phyloP scores from a whole-genome alignment of 2,329 filamentous ascomycete species.

The Hypoxylon sp. region DNA sequence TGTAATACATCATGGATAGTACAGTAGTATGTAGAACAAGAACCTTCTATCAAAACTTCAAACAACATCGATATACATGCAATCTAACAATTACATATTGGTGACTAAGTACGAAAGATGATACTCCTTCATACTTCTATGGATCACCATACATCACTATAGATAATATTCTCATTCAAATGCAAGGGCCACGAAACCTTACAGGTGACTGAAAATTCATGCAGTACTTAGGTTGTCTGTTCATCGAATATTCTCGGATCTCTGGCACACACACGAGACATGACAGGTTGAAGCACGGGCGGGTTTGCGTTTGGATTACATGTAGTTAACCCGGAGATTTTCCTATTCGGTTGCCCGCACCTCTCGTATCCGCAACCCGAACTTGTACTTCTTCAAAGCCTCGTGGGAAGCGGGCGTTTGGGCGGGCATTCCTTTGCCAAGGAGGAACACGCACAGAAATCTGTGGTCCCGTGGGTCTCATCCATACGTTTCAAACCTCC shows the following conservation, averaged over 20 bases:
- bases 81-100: neutral
- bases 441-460: constrained; percentile 12
- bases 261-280: constrained; percentile 3
- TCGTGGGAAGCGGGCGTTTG: constrained; percentile 22
- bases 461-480: constrained; percentile 16
- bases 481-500: constrained; percentile 14
- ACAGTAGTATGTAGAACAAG: neutral
- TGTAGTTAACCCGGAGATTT: constrained; percentile 17
- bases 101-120: neutral
- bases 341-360: constrained; percentile 24
- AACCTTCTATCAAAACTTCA: neutral
- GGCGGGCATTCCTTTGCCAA: constrained; percentile 11
- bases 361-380: constrained; percentile 21
- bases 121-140: neutral
- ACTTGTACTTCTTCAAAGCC: constrained; percentile 36
- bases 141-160: neutral
- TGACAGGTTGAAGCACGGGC: constrained; percentile 22
- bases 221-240: neutral
- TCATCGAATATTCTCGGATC: constrained; percentile 6
- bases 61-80: neutral
- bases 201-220: constrained; percentile 10
- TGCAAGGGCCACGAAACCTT: constrained; percentile 11
- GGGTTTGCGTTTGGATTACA: constrained; percentile 22
- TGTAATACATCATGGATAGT: too few relatives aligned
- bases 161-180: neutral